Evolutionary conservation across 768 basidiomycete genomes (phyloP).

Genomic region (Grammothele lineata): DNA sequence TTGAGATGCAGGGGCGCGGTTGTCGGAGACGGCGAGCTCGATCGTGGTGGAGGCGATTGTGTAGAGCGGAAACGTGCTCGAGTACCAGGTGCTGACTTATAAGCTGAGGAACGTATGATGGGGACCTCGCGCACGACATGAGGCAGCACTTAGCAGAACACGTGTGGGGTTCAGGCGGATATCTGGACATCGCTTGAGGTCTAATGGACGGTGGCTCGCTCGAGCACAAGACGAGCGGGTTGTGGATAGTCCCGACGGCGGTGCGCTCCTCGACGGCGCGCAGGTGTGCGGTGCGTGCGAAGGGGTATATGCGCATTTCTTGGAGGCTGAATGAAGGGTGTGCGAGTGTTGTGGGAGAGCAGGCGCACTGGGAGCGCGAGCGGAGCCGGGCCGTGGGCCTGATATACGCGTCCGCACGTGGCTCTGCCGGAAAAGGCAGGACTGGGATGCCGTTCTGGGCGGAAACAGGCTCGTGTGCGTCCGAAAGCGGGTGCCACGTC

Average conservation of each 20-base stretch:
- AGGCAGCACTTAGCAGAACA: slow-evolving; percentile 17
- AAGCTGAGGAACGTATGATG: neutral
- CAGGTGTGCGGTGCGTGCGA: no score
- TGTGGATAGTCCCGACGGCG: no score
- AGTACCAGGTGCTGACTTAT: slow-evolving; percentile 1
- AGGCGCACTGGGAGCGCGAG: no score
- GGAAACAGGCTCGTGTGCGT: slow-evolving; percentile 2
- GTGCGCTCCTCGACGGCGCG: no score
- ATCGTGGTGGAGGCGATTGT: slow-evolving; percentile 7
- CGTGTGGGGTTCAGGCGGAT: slow-evolving; percentile 3
- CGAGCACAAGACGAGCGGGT: no score
- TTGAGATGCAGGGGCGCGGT: no score
- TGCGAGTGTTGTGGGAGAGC: neutral
- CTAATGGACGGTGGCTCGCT: no score
- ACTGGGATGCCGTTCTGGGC: neutral
- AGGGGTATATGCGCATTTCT: no score
- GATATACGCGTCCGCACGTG: no score
- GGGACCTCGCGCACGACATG: slow-evolving; percentile 14
- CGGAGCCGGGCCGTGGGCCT: no score
- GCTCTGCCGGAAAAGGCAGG: neutral
- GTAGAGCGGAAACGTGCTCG: slow-evolving; percentile 2
- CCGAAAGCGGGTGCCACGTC: slow-evolving; percentile 4
- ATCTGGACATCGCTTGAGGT: no score
- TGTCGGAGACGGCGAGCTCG: neutral
- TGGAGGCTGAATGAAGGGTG: no score